These are phyloP conservation scores for Choiromyces venosus DNA, from an alignment of 495 filamentous ascomycete genomes.

Conservation along the genomic window DNA sequence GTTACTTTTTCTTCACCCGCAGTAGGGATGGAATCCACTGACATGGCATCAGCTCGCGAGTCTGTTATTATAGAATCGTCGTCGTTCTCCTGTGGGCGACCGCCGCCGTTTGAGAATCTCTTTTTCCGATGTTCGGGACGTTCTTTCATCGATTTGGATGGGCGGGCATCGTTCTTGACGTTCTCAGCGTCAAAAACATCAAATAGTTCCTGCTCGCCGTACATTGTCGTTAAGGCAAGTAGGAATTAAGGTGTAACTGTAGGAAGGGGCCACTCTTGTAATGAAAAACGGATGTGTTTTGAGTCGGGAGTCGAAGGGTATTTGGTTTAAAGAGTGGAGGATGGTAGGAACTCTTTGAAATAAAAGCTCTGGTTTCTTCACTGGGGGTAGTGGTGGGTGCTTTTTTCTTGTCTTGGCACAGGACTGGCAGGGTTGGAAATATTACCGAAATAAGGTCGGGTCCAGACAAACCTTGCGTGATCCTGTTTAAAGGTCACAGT, in stretches of 20 bases:
- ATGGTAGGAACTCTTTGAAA: background rate
- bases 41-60: slow-evolving; percentile 49
- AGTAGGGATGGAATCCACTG: slow-evolving; percentile 48
- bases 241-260: background rate
- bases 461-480: background rate
- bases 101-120: slow-evolving; percentile 68
- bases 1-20: slow-evolving; percentile 38
- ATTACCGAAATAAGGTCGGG: slow-evolving; percentile 1
- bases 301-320: background rate
- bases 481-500: background rate
- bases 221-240: slow-evolving; percentile 27
- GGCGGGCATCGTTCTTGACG: slow-evolving; percentile 48
- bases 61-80: slow-evolving; percentile 35
- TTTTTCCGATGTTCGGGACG: slow-evolving; percentile 68
- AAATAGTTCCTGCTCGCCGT: slow-evolving; percentile 63
- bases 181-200: slow-evolving; percentile 69
- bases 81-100: slow-evolving; percentile 53
- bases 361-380: background rate
- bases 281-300: background rate
- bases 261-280: background rate
- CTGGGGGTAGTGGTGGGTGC: background rate
- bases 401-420: background rate
- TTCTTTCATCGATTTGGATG: slow-evolving; percentile 43
- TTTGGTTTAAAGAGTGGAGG: background rate
- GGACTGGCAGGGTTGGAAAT: background rate